These are phyloP conservation scores for Pseudogymnoascus sp. DNA, from an alignment of 2,329 filamentous ascomycete genomes.

Conservation along the genomic window DNA sequence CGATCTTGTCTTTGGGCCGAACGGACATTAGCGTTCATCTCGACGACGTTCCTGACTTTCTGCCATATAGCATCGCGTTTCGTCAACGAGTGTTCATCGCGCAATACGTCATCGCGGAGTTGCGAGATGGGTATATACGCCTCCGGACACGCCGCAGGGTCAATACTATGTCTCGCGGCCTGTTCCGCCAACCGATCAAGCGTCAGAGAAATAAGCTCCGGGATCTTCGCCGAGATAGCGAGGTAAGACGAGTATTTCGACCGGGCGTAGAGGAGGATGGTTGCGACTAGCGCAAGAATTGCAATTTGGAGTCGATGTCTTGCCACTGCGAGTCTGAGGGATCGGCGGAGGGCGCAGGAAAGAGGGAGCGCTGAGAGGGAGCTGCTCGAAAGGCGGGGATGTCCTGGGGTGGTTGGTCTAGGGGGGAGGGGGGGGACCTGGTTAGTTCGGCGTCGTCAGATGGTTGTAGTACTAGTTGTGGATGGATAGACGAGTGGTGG, in stretches of 20 bases:
- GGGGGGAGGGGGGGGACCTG: constrained; percentile 67
- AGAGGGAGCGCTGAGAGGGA: constrained; percentile 89
- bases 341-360: constrained; percentile 72
- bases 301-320: constrained; percentile 82
- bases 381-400: constrained; percentile 67
- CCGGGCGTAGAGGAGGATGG: constrained; percentile 56
- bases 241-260: constrained; percentile 56
- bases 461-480: background rate
- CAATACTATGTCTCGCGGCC: constrained; percentile 68
- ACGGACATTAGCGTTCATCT: constrained; percentile 88
- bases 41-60: constrained; percentile 75
- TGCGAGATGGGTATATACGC: constrained; percentile 82
- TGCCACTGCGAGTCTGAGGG: constrained; percentile 73
- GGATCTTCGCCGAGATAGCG: constrained; percentile 66
- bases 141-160: constrained; percentile 59
- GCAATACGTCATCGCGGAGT: constrained; percentile 81
- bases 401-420: constrained; percentile 63
- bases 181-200: constrained; percentile 77
- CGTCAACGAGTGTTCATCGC: constrained; percentile 69
- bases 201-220: constrained; percentile 75
- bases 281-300: constrained; percentile 49
- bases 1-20: constrained; percentile 62
- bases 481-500: background rate
- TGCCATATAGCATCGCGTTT: constrained; percentile 80
- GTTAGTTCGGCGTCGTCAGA: constrained; percentile 58